Evolutionary conservation across 176 grass and related monocot genomes (phyloP).

Genomic region (Oryza punctata): DNA sequence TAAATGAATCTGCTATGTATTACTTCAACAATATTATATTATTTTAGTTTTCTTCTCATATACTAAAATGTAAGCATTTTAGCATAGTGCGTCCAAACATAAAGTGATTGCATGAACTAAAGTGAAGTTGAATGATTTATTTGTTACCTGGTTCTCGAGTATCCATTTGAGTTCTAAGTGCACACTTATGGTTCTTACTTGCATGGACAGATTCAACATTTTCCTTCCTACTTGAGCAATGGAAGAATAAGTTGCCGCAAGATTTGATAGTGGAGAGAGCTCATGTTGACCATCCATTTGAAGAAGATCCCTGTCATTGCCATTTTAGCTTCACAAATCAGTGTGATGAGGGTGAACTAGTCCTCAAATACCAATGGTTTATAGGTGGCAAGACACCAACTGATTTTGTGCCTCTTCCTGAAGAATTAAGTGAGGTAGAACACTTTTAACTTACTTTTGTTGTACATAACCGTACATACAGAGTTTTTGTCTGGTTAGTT

Average conservation of each 20-base stretch:
- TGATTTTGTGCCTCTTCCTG: slow-evolving; percentile 71
- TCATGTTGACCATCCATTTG: slow-evolving; percentile 83
- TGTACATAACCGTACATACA: neutral
- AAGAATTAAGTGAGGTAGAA: slow-evolving; percentile 69
- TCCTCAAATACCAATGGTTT: slow-evolving; percentile 81
- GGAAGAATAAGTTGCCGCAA: slow-evolving; percentile 71
- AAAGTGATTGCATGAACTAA: slow-evolving; percentile 25
- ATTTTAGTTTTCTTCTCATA: slow-evolving; percentile 25
- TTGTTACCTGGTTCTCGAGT: slow-evolving; percentile 23
- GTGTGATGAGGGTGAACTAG: slow-evolving; percentile 50
- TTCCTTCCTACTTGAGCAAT: slow-evolving; percentile 85
- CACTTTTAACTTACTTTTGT: slow-evolving; percentile 23
- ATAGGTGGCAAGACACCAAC: slow-evolving; percentile 72
- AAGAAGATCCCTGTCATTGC: slow-evolving; percentile 91
- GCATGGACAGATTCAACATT: slow-evolving; percentile 80
- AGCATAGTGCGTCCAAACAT: neutral
- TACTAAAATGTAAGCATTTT: slow-evolving; percentile 9
- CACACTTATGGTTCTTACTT: slow-evolving; percentile 26
- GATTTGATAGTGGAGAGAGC: slow-evolving; percentile 74
- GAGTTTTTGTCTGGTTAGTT: slow-evolving; percentile 1
- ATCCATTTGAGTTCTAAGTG: slow-evolving; percentile 27
- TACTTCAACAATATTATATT: slow-evolving; percentile 10
- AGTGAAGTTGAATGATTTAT: slow-evolving; percentile 26
- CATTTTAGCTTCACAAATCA: slow-evolving; percentile 71
- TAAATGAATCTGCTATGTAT: slow-evolving; percentile 18